Conservation (phyloP, 192 early-diverging fungal species). For the Spizellomyces sp. region DNA sequence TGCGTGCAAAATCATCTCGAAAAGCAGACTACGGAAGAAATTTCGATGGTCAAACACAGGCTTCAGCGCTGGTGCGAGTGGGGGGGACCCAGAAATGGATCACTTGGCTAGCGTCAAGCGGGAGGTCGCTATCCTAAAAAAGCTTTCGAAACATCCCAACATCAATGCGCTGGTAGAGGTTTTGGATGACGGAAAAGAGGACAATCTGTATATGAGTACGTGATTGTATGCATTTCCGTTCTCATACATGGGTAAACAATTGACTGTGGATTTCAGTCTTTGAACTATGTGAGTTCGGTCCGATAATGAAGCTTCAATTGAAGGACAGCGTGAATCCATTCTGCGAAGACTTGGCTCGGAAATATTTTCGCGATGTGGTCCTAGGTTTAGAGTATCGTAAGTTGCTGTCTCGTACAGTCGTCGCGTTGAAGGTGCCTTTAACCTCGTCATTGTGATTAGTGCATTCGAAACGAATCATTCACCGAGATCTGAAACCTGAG, state of each 20-base stretch:
- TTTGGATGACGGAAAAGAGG: constrained; percentile 58
- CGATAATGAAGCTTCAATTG: constrained; percentile 53
- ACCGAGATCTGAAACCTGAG: constrained; percentile 64
- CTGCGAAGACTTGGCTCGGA: constrained; percentile 51
- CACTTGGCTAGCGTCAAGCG: constrained; percentile 38
- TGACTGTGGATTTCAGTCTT: constrained; percentile 48
- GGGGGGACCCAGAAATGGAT: constrained; percentile 14
- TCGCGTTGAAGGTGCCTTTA: not conserved
- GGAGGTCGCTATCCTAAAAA: constrained; percentile 66
- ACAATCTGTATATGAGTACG: constrained; percentile 65
- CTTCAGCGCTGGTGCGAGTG: constrained; percentile 10
- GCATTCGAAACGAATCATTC: constrained; percentile 60
- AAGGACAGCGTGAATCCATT: constrained; percentile 44
- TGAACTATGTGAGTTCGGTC: constrained; percentile 63
- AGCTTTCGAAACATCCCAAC: constrained; percentile 61
- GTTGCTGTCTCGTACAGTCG: constrained; percentile 16
- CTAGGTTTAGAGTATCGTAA: constrained; percentile 64
- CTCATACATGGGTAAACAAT: not conserved
- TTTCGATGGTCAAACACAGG: constrained; percentile 42
- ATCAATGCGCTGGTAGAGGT: constrained; percentile 63
- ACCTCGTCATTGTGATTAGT: constrained; percentile 36
- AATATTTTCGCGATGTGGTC: constrained; percentile 61
- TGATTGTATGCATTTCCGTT: not conserved
- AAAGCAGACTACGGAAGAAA: constrained; percentile 54
- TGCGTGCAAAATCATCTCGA: constrained; percentile 64